A percentile compares a stretch with the other conserved stretches of the same genome.
Conservation (phyloP, 83 land plant genomes). For the Diphasiastrum complanatum region DNA sequence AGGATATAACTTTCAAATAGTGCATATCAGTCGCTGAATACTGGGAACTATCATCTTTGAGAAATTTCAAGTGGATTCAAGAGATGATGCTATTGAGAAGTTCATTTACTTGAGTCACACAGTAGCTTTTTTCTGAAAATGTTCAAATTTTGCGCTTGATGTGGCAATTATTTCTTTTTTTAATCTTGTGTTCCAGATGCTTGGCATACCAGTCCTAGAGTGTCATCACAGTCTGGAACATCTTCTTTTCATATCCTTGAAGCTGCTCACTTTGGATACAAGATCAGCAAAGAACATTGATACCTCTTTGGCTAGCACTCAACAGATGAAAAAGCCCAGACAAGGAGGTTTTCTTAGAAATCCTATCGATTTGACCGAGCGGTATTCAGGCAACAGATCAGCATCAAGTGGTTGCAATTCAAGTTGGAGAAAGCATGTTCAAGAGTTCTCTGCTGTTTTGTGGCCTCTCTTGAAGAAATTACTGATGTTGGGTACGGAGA, state of each 20-base stretch:
- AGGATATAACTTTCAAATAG: too few relatives aligned
- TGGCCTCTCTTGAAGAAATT: slow-evolving; percentile 63
- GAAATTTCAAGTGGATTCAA: too few relatives aligned
- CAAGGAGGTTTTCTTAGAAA: slow-evolving; percentile 67
- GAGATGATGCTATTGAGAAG: too few relatives aligned
- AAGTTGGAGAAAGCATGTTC: slow-evolving; percentile 4
- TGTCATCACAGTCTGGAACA: slow-evolving; percentile 12
- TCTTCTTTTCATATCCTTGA: slow-evolving; percentile 18
- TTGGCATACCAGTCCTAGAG: slow-evolving; percentile 16
- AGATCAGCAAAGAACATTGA: background rate
- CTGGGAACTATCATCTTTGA: too few relatives aligned
- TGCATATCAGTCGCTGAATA: too few relatives aligned
- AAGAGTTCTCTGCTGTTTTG: slow-evolving; percentile 36
- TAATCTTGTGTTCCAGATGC: slow-evolving; percentile 25
- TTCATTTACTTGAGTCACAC: too few relatives aligned
- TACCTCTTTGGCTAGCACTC: background rate
- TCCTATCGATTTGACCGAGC: slow-evolving; percentile 23
- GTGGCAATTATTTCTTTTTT: background rate
- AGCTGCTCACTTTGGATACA: slow-evolving; percentile 22
- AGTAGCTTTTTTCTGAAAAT: too few relatives aligned
- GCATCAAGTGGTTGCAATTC: background rate
- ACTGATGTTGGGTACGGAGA: slow-evolving; percentile 23
- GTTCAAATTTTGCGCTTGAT: too few relatives aligned
- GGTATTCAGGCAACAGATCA: background rate
- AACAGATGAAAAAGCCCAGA: background rate